Evolutionary conservation across 2,329 filamentous ascomycete genomes (phyloP), one percentile per base, ranked within the genome.

Genomic region (Trichoderma koningiopsis): DNA sequence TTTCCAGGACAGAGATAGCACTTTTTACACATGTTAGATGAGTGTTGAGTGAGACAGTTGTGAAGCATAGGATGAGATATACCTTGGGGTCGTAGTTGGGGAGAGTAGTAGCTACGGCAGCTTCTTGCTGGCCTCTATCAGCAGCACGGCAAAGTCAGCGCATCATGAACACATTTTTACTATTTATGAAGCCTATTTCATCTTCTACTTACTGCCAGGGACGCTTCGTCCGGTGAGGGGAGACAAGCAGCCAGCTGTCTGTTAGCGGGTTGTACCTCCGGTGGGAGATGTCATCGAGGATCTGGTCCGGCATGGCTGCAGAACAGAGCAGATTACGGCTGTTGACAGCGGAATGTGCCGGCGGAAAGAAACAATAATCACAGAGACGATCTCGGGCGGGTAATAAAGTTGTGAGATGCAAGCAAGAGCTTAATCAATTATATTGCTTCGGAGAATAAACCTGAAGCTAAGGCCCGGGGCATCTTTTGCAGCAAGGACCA

Each of bases 1-100:
- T 99, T 99, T 47, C 94, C 89, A 1, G 96, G 96, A 77, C 96
- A 99, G 11, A 99, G 86, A 80, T 98, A 99, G 81, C 96, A 99
- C 86, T 95, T 75, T 24, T 24, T 43, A 7, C n/a, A 35, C 33
- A 22, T 37, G 40, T 53, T 29, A 55, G 43, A 31, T 19, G 47
- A 7, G 27, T 33, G 2, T 22, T n/a, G 2, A 5, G 14, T n/a
- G 1, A 5, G 14, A 5, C 24, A 61, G 31, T 31, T 16, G 4
- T 22, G 35, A 35, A 2, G 19, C 14, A 24, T 60, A 8, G 71
- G 31, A 37, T 37, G n/a, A 43, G 16, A 69, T 83, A 63, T 81
- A 87, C 88, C 80, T 87, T 86, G 43, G 92, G 89, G 76, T 99
- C 96, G 78, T 97, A 96, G 72, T 89, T 85, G 0, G 96, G 94